Percentiles rank a stretch among this genome's conserved stretches.
phyloP scores from a whole-genome alignment of 305 asterid species.

The Galium porrigens region DNA sequence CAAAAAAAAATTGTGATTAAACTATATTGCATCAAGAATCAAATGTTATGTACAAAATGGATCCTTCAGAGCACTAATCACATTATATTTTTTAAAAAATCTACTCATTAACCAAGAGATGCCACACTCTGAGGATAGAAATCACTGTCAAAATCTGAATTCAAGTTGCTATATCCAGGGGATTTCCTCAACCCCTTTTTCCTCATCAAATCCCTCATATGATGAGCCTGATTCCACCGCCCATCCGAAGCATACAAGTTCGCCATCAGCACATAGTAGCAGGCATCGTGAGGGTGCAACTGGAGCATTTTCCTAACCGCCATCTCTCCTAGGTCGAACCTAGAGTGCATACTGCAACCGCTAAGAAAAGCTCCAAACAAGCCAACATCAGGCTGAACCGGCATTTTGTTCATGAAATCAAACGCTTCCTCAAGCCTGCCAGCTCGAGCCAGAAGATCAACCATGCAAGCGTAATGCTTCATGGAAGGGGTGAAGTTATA shows the following conservation, averaged over 20 bases:
- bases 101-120: constrained; percentile 15
- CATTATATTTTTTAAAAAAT: background rate
- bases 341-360: constrained; percentile 39
- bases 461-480: constrained; percentile 45
- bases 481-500: constrained; percentile 26
- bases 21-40: background rate
- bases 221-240: constrained; percentile 29
- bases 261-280: constrained; percentile 33
- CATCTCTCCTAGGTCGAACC: constrained; percentile 41
- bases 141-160: constrained; percentile 12
- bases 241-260: constrained; percentile 32
- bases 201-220: constrained; percentile 29
- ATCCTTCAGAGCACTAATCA: background rate
- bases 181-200: constrained; percentile 32
- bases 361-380: constrained; percentile 37
- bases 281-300: constrained; percentile 31
- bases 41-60: background rate
- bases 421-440: constrained; percentile 40
- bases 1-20: too few species aligned
- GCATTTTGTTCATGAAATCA: constrained; percentile 33
- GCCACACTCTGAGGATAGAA: constrained; percentile 15
- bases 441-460: constrained; percentile 38
- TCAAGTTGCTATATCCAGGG: constrained; percentile 26
- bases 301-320: constrained; percentile 39
- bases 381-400: constrained; percentile 24